Base-by-base conservation (phyloP, 495 filamentous ascomycete genomes). In the Xylaria bambusicola region DNA sequence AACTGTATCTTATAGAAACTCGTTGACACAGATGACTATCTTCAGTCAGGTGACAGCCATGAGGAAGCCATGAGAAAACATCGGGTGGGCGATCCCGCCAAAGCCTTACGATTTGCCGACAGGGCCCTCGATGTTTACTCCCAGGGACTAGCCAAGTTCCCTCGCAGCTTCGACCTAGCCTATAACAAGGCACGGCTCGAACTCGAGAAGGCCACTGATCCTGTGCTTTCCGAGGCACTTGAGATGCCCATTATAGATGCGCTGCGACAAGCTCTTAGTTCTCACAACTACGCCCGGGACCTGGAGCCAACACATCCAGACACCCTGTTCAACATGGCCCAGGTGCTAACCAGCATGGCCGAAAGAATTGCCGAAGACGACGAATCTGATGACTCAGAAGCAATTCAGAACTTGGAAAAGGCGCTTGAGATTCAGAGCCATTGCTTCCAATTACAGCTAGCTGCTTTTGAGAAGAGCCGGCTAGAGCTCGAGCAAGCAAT, bases 121-220 rank as follows among this genome's bases (percentile, higher is more conserved):
- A 78, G 85, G 49, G 87, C 87, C 26, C 78, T 89, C 52, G 77
- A 83, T 29, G 78, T 78, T 31, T 91, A 90, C 59, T 78, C 82
- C 46, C 76, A 79, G 20, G 88, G 86, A 7, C 67, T 89, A 9
- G 67, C 73, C 21, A 80, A 72, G 50, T 83, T 83, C 66, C 85
- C 85, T 4, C 63, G 62, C 23, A 80, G 77, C n/a, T 85, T 88
- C 70, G 88, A 91, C 70, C 69, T 90, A 33, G 86, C 86, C 8
- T 91, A 90, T 64, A 90, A 91, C 66, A 89, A 87, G 85, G 86
- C 85, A 21, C 78, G 82, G 57, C 76, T 88, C 18, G 82, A 89
- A 70, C 82, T 87, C 61, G 81, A 86, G 65, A 82, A 87, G 61
- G 81, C 83, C n/a, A 84, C 85, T 56, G 82, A 87, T 66, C 77